Base-by-base conservation (phyloP, 495 filamentous ascomycete species). In the Xylaria scruposa region DNA sequence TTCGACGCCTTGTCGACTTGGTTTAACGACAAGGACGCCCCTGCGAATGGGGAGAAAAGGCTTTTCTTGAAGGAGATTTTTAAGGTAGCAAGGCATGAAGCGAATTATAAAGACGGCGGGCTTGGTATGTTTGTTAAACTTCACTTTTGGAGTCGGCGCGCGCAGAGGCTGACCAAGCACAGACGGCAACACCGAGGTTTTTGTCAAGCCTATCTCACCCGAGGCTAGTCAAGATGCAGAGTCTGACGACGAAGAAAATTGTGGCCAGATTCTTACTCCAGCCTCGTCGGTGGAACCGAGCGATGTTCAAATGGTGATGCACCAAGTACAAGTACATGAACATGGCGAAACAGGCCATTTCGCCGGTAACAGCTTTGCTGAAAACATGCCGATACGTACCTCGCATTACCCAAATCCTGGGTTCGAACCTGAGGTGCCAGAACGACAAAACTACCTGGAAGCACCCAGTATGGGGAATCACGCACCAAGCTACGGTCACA, bases 21-120 rank as follows among this genome's bases (percentile, higher is more conserved):
- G 74, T 87, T 86, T 68, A 74, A 73, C 26, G 83, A 85, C 44
- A 82, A 82, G 12, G 81, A 81, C 6, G 82, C 80, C 8, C 79
- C 80, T 0, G 78, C 74, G 17, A 88, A 88, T 46, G 51, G 68
- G 4, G 73, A 76, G 38, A 87, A 86, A 76, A 82, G 75, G 67
- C 70, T 79, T 1, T 84, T 77, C 26, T 67, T 94, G 24, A 88
- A 89, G 70, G 90, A 92, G 76, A 88, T 93, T 6, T 93, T 91
- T 77, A 88, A 87, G 67, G 86, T 93, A 24, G 90, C 91, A 26
- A 83, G 84, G 63, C 80, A 83, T 73, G 90, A 94, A 76, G 91
- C 93, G 72, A 80, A 84, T 12, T 92, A 82, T 72, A 80, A 84
- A 54, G 84, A 87, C 59, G 86, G 86, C 19, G 86, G 90, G 72